Evolutionary conservation across 768 basidiomycete species (phyloP).

Genomic region (Tulasnella sp.): DNA sequence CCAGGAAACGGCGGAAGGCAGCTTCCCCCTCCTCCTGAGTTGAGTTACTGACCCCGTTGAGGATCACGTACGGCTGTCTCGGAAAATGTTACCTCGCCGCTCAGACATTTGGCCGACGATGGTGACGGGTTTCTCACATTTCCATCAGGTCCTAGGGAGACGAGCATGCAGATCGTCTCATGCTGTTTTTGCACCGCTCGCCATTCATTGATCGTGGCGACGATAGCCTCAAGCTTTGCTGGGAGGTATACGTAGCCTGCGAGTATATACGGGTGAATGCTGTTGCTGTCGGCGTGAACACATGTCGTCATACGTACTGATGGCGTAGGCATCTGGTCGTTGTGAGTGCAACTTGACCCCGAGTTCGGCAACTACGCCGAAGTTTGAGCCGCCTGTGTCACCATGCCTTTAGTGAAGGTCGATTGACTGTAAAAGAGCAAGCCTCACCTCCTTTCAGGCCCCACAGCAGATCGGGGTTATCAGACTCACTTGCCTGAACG

Average conservation of each 20-base stretch:
- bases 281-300: too few relatives aligned
- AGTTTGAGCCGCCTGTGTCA: conserved; percentile 29
- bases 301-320: conserved; percentile 12
- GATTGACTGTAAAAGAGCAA: background rate
- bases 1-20: background rate
- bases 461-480: conserved; percentile 35
- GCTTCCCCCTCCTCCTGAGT: conserved; percentile 18
- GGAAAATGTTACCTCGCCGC: background rate
- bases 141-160: conserved; percentile 12
- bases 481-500: conserved; percentile 22
- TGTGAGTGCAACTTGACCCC: conserved; percentile 21
- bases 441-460: conserved; percentile 28
- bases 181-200: background rate
- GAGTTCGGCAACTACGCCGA: conserved; percentile 31
- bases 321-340: conserved; percentile 20
- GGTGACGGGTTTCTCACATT: too few relatives aligned
- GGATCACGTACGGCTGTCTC: conserved; percentile 5
- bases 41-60: conserved; percentile 7
- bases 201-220: conserved; percentile 15
- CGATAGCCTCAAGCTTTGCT: conserved; percentile 5
- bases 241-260: conserved; percentile 24
- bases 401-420: background rate
- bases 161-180: background rate
- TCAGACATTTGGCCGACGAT: too few relatives aligned
- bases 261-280: background rate